Percentiles rank a stretch among this genome's conserved stretches.
Conservation (phyloP, 2,329 filamentous ascomycete species). For the Fusarium caatingaense region DNA sequence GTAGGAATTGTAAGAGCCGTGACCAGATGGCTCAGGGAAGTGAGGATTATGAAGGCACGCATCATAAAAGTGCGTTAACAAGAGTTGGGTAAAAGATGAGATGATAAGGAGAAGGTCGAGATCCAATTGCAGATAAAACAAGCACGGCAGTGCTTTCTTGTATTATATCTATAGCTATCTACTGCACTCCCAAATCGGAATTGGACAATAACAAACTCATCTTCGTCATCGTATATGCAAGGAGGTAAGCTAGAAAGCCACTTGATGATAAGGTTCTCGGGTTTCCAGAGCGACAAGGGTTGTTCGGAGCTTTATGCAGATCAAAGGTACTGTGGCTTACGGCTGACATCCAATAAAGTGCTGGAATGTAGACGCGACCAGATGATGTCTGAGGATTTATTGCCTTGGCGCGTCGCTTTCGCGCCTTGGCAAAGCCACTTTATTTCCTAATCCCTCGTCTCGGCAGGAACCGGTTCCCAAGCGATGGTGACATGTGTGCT, state of each 20-base stretch:
- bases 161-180: neutral
- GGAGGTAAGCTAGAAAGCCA: neutral
- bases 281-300: constrained; percentile 25
- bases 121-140: neutral
- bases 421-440: neutral
- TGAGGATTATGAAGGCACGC: neutral
- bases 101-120: neutral
- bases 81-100: neutral
- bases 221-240: constrained; percentile 18
- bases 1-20: neutral
- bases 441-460: neutral
- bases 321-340: constrained; percentile 1
- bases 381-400: neutral
- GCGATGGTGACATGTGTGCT: neutral
- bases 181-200: neutral
- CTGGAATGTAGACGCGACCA: neutral
- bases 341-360: neutral
- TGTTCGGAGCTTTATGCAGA: neutral
- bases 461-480: neutral
- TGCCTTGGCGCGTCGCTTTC: neutral
- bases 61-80: neutral
- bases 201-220: constrained; percentile 19
- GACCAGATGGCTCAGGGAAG: neutral
- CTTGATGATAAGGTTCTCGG: constrained; percentile 2
- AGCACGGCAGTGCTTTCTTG: neutral